phyloP scores from a whole-genome alignment of 2,329 filamentous ascomycete species.

The Colletotrichum orbiculare region DNA sequence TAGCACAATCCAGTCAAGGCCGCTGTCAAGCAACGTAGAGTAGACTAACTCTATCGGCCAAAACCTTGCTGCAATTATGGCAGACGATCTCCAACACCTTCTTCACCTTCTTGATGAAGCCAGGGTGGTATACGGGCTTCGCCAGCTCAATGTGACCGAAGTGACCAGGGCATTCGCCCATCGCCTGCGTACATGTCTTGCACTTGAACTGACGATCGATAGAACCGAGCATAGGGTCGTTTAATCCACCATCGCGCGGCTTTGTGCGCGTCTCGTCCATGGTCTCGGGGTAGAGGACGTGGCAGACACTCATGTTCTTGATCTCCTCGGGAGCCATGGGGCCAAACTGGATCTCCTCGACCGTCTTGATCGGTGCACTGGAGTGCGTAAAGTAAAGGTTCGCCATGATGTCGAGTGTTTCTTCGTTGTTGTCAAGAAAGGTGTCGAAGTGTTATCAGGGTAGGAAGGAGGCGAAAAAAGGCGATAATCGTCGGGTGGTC shows the following conservation, averaged over 20 bases:
- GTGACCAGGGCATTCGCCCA: conserved; percentile 95
- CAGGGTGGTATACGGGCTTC: conserved; percentile 92
- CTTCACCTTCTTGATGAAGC: conserved; percentile 99
- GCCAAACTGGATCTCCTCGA: conserved; percentile 99
- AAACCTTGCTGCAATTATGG: conserved; percentile 97
- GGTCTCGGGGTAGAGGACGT: conserved; percentile 98
- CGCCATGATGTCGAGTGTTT: conserved; percentile 76
- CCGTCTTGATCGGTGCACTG: conserved; percentile 94
- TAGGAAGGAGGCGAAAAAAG: conserved; percentile 11
- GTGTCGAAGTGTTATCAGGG: conserved; percentile 14
- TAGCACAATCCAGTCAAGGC: conserved; percentile 67
- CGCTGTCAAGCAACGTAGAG: conserved; percentile 65
- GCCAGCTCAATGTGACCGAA: conserved; percentile 99
- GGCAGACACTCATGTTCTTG: conserved; percentile 97
- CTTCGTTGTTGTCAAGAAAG: conserved; percentile 36
- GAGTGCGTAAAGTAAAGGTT: conserved; percentile 92
- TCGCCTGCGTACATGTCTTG: conserved; percentile 94
- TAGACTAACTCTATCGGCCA: conserved; percentile 96
- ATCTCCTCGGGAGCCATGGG: conserved; percentile 98
- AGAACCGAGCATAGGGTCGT: conserved; percentile 94
- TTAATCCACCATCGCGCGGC: conserved; percentile 90
- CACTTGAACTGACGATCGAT: conserved; percentile 97
- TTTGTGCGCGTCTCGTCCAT: conserved; percentile 97
- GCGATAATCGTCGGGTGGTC: conserved; percentile 19
- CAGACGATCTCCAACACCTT: conserved; percentile 99